These are phyloP conservation scores for Priceomyces castillae DNA, from an alignment of 805 yeast genomes.

Conservation along the genomic window DNA sequence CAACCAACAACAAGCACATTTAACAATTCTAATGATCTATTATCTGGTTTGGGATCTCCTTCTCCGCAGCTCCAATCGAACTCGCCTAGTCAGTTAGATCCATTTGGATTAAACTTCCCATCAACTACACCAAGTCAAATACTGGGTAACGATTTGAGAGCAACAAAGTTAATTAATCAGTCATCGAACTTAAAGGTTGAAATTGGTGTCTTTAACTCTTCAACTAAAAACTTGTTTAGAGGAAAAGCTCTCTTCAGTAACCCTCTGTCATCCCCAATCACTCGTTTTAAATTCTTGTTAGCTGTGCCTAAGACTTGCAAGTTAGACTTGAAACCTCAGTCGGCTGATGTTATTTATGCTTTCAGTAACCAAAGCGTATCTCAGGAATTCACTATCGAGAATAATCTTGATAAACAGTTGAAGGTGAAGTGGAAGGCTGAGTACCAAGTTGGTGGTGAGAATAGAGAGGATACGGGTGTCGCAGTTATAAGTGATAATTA, in stretches of 20 bases:
- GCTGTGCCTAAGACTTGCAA: conserved; percentile 69
- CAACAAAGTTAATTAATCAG: conserved; percentile 36
- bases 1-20: conserved; percentile 8
- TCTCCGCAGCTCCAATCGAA: conserved; percentile 36
- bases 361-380: conserved; percentile 47
- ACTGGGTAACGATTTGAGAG: conserved; percentile 13
- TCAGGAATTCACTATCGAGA: conserved; percentile 48
- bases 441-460: conserved; percentile 48
- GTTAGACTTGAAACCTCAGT: conserved; percentile 60
- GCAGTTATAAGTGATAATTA: conserved; percentile 23
- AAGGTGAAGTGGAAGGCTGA: conserved; percentile 77
- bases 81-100: conserved; percentile 29
- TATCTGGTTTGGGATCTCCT: conserved; percentile 39
- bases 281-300: conserved; percentile 54
- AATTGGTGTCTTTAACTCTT: conserved; percentile 36
- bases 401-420: conserved; percentile 35
- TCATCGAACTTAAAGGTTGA: conserved; percentile 50
- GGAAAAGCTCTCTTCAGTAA: conserved; percentile 56
- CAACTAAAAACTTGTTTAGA: conserved; percentile 32
- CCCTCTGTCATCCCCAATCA: conserved; percentile 40
- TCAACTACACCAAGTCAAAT: conserved; percentile 29
- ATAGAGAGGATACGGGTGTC: conserved; percentile 58
- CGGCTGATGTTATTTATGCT: conserved; percentile 51
- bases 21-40: conserved; percentile 22
- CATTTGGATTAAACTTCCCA: conserved; percentile 41